Base-by-base conservation (phyloP, 2,329 filamentous ascomycete species). In the Gremmenia infestans region DNA sequence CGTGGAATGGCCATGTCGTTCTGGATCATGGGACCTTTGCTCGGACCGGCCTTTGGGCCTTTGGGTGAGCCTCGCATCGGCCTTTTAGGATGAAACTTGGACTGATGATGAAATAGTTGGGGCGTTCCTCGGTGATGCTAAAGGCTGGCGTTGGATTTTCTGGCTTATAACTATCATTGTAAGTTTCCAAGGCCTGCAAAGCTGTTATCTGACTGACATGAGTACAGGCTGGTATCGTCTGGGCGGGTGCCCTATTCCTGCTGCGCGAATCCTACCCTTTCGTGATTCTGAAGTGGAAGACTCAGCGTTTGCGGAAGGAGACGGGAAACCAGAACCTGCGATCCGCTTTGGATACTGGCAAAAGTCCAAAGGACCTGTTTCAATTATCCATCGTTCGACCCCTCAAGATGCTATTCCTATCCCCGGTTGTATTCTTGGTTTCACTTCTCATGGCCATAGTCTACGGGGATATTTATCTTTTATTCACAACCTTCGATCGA, bases 1-100 rank as follows among this genome's bases (percentile, higher is more conserved):
- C 76, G 84, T 42, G 82, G 80, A 14, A 70, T 73, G 3, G 81
- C 81, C 50, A 85, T 87, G 81, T 74, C 77, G 1, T 71, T 65
- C 7, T 79, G 75, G 55, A 69, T 70, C 42, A 67, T 78, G n/a
- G 76, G 75, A 0, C 74, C 74, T 7, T 65, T 70, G 22, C 55
- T 68, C 19, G 71, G 70, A 4, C 73, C 74, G 39, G 67, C 54
- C 6, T 40, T 74, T 48, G 76, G 72, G 0, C 73, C 72, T 6
- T 69, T 81, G 2, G 74, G 46, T 50, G 46, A 35, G 19, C 28
- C 12, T 48, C 35, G 25, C 11, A 23, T 45, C 42, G 12, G 19
- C n/a, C 22, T n/a, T 22, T 19, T 6, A 5, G 5, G 42, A 43
- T 22, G 9, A 19, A 45, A 45, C 5, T 19, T 22, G 42, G 4